phyloP scores from a whole-genome alignment of 2,329 filamentous ascomycete genomes.

The Orbilia ellipsospora region DNA sequence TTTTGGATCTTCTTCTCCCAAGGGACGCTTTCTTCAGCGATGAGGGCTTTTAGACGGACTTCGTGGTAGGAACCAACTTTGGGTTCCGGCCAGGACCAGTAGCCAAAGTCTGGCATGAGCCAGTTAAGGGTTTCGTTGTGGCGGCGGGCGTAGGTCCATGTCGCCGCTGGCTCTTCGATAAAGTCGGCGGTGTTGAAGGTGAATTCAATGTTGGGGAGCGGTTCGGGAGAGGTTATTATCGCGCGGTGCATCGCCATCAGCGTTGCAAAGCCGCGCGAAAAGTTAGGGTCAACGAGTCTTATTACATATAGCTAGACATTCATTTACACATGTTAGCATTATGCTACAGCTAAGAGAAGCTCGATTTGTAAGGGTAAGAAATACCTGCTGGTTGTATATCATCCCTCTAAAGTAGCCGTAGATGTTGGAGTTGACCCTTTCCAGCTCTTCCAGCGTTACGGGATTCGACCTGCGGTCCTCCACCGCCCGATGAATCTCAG shows the following conservation, averaged over 20 bases:
- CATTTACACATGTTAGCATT: no score
- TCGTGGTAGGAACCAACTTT: slow-evolving; percentile 64
- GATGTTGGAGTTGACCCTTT: slow-evolving; percentile 3
- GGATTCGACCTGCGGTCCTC: slow-evolving; percentile 20
- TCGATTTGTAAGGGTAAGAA: no score
- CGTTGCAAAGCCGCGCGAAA: slow-evolving; percentile 63
- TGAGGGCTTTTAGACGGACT: slow-evolving; percentile 55
- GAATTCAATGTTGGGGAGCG: slow-evolving; percentile 68
- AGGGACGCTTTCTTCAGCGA: slow-evolving; percentile 52
- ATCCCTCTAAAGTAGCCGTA: slow-evolving; percentile 35
- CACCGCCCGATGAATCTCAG: slow-evolving; percentile 65
- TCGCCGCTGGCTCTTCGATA: slow-evolving; percentile 64
- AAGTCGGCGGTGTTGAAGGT: slow-evolving; percentile 68
- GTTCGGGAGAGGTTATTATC: slow-evolving; percentile 66
- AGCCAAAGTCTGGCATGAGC: slow-evolving; percentile 70
- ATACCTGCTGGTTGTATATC: slow-evolving; percentile 27
- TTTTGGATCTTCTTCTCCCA: slow-evolving; percentile 56
- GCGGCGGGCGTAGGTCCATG: slow-evolving; percentile 65
- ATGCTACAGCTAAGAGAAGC: no score
- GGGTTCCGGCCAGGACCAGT: slow-evolving; percentile 68
- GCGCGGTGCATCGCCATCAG: slow-evolving; percentile 69
- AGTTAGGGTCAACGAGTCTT: slow-evolving; percentile 56
- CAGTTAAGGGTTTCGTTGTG: slow-evolving; percentile 63
- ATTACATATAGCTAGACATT: slow-evolving; percentile 17
- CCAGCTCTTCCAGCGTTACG: slow-evolving; percentile 55